Percentiles rank a stretch among this genome's conserved stretches.
These are phyloP conservation scores for Endotrypanum monterogeii DNA, from an alignment of 208 protist species.

Conservation along the genomic window DNA sequence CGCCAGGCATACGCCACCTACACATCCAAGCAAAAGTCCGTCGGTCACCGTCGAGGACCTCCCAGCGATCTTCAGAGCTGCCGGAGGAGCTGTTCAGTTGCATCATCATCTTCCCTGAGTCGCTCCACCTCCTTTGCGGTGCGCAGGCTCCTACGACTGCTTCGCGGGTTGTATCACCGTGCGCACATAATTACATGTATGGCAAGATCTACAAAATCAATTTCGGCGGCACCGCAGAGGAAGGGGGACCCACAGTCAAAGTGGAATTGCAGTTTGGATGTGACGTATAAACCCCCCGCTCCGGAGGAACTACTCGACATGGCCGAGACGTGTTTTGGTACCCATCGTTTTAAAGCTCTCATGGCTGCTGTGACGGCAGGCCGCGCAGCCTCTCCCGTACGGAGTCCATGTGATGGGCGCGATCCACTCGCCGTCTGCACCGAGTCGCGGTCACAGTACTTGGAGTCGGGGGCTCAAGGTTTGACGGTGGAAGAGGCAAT, in stretches of 20 bases:
- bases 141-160: conserved; percentile 4
- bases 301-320: conserved; percentile 8
- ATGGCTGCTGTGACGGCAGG: conserved; percentile 4
- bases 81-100: neutral
- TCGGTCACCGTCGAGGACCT: neutral
- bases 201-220: neutral
- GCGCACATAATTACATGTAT: neutral
- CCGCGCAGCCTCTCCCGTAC: neutral
- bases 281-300: neutral
- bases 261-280: too few species aligned
- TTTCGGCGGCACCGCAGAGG: neutral
- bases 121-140: neutral
- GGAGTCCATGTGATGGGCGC: neutral
- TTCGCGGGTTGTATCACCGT: conserved; percentile 12
- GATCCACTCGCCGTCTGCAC: neutral
- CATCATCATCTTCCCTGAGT: conserved; percentile 1
- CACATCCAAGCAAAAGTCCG: neutral
- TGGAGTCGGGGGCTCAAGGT: neutral
- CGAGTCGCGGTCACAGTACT: neutral
- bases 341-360: conserved; percentile 9
- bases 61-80: neutral
- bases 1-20: conserved; percentile 7
- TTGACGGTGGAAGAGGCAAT: conserved; percentile 25
- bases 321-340: conserved; percentile 23
- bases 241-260: neutral